Conservation (phyloP, 78 protist genomes). For the Protostelium mycophagum region DNA sequence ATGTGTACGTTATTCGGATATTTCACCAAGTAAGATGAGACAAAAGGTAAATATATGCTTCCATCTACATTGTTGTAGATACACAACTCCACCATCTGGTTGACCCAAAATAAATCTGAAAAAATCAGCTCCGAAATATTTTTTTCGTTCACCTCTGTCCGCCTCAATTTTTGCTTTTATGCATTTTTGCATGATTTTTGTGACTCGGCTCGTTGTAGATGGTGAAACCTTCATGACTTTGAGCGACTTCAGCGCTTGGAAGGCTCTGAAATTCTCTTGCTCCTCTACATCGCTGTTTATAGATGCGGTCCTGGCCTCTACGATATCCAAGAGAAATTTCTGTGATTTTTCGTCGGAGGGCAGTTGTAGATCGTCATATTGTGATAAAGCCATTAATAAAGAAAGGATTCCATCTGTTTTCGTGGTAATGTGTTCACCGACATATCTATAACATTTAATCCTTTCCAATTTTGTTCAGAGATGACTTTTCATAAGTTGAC, state of each 20-base stretch:
- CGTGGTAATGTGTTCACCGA: background rate
- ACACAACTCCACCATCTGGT: background rate
- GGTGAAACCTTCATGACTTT: background rate
- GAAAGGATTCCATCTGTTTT: too few relatives aligned
- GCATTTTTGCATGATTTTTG: background rate
- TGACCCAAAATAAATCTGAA: background rate
- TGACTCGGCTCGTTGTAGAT: background rate
- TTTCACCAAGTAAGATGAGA: background rate
- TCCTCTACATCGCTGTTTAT: background rate
- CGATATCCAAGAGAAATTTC: background rate
- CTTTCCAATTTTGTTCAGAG: background rate
- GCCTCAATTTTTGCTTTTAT: background rate
- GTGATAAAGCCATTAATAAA: too few relatives aligned
- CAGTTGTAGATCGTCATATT: too few relatives aligned
- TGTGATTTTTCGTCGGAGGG: background rate
- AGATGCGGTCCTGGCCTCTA: background rate
- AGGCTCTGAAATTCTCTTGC: background rate
- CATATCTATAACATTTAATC: background rate
- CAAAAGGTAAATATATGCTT: too few relatives aligned
- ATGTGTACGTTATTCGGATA: background rate
- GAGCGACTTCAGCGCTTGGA: background rate
- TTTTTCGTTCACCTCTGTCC: background rate
- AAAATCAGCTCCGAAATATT: background rate
- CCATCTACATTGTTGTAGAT: background rate
- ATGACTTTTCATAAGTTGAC: background rate